phyloP scores from a whole-genome alignment of 2,329 filamentous ascomycete species.

The Neofusicoccum laricinum region DNA sequence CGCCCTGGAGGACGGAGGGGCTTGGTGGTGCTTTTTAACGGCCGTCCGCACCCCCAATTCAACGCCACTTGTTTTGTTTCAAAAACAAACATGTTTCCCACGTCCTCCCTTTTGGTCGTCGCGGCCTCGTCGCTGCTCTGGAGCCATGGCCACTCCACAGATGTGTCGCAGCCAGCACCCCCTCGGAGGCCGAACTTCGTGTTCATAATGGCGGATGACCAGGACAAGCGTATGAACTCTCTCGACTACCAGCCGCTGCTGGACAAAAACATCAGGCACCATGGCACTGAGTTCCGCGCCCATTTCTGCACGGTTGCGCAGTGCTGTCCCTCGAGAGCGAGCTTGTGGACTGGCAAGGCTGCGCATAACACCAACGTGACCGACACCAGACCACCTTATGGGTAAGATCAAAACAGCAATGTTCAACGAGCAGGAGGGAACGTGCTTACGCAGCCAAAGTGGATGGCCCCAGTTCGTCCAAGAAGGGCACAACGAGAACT shows the following conservation, averaged over 20 bases:
- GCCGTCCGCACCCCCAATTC: neutral
- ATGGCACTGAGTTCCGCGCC: conserved; percentile 58
- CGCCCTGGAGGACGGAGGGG: neutral
- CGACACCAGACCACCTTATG: conserved; percentile 53
- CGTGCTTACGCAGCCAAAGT: neutral
- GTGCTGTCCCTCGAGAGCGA: conserved; percentile 66
- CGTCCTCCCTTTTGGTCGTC: neutral
- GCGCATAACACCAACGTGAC: conserved; percentile 73
- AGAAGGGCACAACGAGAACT: conserved; percentile 64
- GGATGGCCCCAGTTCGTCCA: conserved; percentile 65
- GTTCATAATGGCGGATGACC: conserved; percentile 67
- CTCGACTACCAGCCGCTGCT: conserved; percentile 60
- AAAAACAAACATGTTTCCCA: neutral
- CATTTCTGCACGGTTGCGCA: conserved; percentile 66
- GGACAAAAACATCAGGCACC: conserved; percentile 53
- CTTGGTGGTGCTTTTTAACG: neutral
- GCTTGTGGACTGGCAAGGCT: conserved; percentile 62
- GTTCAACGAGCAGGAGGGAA: conserved; percentile 23
- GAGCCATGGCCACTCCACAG: neutral
- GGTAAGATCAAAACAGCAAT: conserved; percentile 18
- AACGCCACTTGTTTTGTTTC: neutral
- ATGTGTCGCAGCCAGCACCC: neutral
- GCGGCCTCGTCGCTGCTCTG: neutral
- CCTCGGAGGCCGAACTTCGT: conserved; percentile 52
- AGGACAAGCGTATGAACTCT: conserved; percentile 61